Percentiles rank a stretch among this genome's conserved stretches.
Evolutionary conservation across 1,139 yeast species (phyloP).

Genomic region (Hyphopichia wangnamkhiaoensis): DNA sequence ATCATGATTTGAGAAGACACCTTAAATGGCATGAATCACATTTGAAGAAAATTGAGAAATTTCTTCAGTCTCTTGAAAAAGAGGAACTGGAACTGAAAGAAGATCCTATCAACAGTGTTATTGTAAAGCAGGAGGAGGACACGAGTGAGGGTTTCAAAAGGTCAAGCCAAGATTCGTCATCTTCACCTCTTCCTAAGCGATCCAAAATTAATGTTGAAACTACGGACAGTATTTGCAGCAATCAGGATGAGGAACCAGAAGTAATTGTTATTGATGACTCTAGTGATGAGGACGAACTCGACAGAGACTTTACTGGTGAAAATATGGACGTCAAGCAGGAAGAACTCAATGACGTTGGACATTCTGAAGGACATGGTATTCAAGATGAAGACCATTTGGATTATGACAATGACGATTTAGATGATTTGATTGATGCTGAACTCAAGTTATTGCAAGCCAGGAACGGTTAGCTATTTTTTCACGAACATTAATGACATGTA

Average conservation of each 20-base stretch:
- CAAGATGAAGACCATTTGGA: slow-evolving; percentile 7
- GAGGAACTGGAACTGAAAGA: slow-evolving; percentile 7
- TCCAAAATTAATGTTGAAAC: neutral
- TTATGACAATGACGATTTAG: slow-evolving; percentile 21
- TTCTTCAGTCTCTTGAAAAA: slow-evolving; percentile 28
- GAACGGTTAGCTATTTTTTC: no score
- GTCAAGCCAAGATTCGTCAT: neutral
- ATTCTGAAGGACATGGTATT: slow-evolving; percentile 1
- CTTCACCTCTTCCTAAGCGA: neutral
- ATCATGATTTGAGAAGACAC: slow-evolving; percentile 54
- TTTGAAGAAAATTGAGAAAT: slow-evolving; percentile 31
- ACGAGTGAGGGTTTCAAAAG: neutral
- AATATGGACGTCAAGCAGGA: neutral
- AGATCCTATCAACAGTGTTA: neutral
- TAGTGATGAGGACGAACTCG: neutral
- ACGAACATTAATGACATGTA: no score
- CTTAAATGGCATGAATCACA: slow-evolving; percentile 54
- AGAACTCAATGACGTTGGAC: slow-evolving; percentile 1
- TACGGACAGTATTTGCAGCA: no score
- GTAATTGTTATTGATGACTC: neutral
- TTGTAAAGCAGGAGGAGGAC: neutral
- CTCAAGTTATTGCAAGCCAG: slow-evolving; percentile 21
- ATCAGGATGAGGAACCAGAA: neutral
- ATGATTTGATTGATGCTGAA: slow-evolving; percentile 33
- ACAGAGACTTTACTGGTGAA: neutral